phyloP scores from a whole-genome alignment of 371 early-diverging fungal species.

The Haplosporangium sp. region DNA sequence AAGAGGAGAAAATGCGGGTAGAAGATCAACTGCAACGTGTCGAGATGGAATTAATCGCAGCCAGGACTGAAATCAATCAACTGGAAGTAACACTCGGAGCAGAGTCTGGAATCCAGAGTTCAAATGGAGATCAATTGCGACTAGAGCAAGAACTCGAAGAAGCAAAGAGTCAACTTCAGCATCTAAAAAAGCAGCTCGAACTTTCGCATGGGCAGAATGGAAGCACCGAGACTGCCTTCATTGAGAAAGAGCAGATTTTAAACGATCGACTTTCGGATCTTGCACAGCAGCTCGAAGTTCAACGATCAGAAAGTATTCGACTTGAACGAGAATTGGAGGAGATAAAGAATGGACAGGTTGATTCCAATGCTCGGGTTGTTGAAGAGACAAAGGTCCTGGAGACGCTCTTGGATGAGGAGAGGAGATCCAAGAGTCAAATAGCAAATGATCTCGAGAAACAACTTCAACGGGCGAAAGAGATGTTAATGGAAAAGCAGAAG shows the following conservation, averaged over 20 bases:
- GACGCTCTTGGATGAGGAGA: constrained; percentile 15
- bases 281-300: constrained; percentile 17
- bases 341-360: background rate
- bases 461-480: background rate
- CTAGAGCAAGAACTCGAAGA: constrained; percentile 9
- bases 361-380: background rate
- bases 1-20: constrained; percentile 34
- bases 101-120: background rate
- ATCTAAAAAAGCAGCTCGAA: constrained; percentile 1
- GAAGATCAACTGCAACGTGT: constrained; percentile 28
- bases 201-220: background rate
- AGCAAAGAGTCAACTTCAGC: background rate
- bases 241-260: background rate
- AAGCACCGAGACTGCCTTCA: background rate
- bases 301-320: background rate
- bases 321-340: constrained; percentile 3
- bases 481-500: constrained; percentile 23
- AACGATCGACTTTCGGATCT: background rate
- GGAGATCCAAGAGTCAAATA: background rate
- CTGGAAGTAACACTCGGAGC: constrained; percentile 9
- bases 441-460: constrained; percentile 10
- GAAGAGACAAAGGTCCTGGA: background rate
- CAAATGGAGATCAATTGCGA: background rate
- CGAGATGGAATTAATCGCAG: constrained; percentile 36
- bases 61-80: constrained; percentile 17